Conservation (phyloP, 441 rosid species). For the Viola pubescens region DNA sequence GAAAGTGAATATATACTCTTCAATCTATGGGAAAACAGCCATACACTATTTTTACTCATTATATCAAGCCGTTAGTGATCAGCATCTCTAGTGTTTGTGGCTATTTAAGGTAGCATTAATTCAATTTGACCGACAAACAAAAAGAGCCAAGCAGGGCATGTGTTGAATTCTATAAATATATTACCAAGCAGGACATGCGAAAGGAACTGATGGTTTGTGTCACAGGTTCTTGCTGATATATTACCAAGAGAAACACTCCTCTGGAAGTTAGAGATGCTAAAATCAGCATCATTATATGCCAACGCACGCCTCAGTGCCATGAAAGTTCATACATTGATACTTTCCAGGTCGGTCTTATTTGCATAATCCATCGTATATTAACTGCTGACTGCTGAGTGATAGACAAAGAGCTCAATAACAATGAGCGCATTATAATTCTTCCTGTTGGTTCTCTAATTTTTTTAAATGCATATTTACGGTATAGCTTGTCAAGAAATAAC, state of each 20-base stretch:
- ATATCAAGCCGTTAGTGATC: not conserved
- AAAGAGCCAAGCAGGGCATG: not conserved
- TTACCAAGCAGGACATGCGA: not conserved
- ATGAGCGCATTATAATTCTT: not conserved
- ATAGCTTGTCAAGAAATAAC: not conserved
- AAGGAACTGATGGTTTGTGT: constrained; percentile 18
- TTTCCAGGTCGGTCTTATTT: constrained; percentile 38
- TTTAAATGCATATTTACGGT: not conserved
- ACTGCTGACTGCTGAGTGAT: not conserved
- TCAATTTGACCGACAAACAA: not conserved
- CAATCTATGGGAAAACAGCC: not conserved
- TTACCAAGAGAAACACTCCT: constrained; percentile 43
- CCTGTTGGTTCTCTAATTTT: not conserved
- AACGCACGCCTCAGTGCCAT: constrained; percentile 48
- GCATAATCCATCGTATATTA: not conserved
- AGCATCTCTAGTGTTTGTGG: not conserved
- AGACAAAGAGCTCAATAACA: not conserved
- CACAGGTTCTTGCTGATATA: constrained; percentile 43
- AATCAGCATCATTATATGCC: constrained; percentile 39
- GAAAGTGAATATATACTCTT: not conserved
- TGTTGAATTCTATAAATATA: not conserved
- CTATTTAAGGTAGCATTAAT: not conserved
- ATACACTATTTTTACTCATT: not conserved
- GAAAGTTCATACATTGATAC: constrained; percentile 45
- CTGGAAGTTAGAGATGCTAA: constrained; percentile 57